Evolutionary conservation across 345 rosid genomes (phyloP), one percentile per base, ranked within the genome.

Genomic region (Adansonia digitata): DNA sequence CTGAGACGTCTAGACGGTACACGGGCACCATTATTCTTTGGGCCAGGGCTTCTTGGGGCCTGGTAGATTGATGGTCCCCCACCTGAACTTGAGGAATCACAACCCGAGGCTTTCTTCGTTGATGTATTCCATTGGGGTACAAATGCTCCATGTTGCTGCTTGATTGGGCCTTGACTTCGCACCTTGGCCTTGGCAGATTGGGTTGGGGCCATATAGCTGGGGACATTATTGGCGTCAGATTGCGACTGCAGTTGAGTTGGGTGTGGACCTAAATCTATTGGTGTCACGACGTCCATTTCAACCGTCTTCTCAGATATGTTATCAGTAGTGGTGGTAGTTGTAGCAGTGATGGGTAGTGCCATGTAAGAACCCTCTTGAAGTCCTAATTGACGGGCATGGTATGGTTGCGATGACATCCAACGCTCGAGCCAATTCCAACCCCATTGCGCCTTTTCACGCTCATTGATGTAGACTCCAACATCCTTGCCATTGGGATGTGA

Each of bases 381-480:
- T 40, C 85, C 88, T 4, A 76, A 43, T 7, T 89, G 87, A 74
- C 75, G 85, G 24, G 74, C 34, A 3, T 85, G 80, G 79, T 86
- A 71, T n/a, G 96, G 92, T 52, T 94, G 98, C 1, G 97, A 72
- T 14, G 97, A 88, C 96, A 93, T 92, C 99, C 99, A 95, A 20
- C 84, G 88, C 75, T 95, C 97, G 7, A 91, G 89, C 98, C 98
- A 95, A 56, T 95, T 95, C 98, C 92, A 89, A 7, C 90, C 94
- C 98, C 92, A 88, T 42, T 88, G 90, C 18, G 77, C 83, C 74
- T 84, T 88, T 37, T 86, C 92, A 1, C 55, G 75, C 35, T 87
- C 95, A 4, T 81, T 68, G 4, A 37, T 71, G 43, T 81, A 81
- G 1, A 85, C 57, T 22, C 82, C 90, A 12, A 14, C 42, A 7